Conservation (phyloP, 164 flowering plant species). For the Warburgia ugandensis region DNA sequence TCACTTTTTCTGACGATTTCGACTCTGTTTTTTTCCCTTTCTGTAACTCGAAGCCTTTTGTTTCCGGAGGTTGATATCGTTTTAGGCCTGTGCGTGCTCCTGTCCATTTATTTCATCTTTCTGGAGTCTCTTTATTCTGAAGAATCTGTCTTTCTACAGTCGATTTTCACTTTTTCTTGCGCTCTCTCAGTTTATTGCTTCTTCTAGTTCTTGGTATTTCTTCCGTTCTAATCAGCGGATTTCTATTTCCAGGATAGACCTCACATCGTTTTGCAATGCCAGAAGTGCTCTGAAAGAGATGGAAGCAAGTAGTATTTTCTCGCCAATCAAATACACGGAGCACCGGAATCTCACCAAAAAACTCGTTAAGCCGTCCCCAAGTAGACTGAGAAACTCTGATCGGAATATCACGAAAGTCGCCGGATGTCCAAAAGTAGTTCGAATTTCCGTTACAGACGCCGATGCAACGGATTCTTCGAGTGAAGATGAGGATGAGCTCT, state of each 20-base stretch:
- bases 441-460: constrained; percentile 61
- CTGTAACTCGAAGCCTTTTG: no score
- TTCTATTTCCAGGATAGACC: no score
- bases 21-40: not conserved
- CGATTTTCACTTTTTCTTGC: no score
- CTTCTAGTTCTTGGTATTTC: not conserved
- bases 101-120: not conserved
- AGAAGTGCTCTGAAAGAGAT: constrained; percentile 8
- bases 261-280: constrained; percentile 14
- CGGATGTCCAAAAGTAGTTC: constrained; percentile 27
- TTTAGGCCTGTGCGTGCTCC: not conserved
- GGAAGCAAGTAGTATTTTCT: constrained; percentile 1
- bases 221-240: no score
- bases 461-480: constrained; percentile 90
- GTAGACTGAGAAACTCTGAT: not conserved
- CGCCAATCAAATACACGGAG: constrained; percentile 38
- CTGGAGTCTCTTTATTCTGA: no score
- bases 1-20: not conserved
- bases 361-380: constrained; percentile 1
- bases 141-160: constrained; percentile 19
- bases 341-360: constrained; percentile 28
- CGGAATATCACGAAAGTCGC: not conserved
- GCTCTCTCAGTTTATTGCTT: not conserved
- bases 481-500: constrained; percentile 44
- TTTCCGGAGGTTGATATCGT: not conserved